phyloP scores from a whole-genome alignment of 495 filamentous ascomycete species.

The Aspergillus ostianus region DNA sequence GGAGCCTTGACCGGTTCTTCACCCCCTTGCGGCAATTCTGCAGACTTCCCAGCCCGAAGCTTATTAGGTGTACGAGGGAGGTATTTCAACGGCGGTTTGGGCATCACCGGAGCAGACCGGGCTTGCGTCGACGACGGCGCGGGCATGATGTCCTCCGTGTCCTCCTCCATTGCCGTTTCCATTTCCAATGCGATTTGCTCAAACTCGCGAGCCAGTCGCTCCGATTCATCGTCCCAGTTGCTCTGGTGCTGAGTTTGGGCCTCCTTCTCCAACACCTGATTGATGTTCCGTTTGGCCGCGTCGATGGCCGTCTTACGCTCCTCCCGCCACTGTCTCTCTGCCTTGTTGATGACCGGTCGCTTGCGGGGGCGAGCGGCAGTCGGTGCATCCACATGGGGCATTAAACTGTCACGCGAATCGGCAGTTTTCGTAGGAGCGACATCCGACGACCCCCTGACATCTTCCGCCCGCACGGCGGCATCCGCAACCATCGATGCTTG shows the following conservation, averaged over 20 bases:
- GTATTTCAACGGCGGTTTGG: constrained; percentile 38
- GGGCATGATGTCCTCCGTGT: constrained; percentile 17
- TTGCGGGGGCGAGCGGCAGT: constrained; percentile 28
- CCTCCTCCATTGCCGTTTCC: constrained; percentile 23
- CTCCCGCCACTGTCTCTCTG: constrained; percentile 44
- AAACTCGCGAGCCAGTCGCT: constrained; percentile 43
- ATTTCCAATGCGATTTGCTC: constrained; percentile 49
- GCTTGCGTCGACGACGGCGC: neutral
- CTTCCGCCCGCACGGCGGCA: constrained; percentile 24
- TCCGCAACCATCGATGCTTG: constrained; percentile 41
- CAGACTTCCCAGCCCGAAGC: constrained; percentile 16
- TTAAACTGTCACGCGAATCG: constrained; percentile 1
- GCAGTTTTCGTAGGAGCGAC: neutral
- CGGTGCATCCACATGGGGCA: neutral
- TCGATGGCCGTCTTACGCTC: constrained; percentile 37
- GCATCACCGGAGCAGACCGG: constrained; percentile 11
- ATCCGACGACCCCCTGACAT: neutral
- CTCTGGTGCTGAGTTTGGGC: constrained; percentile 30
- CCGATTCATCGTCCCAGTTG: constrained; percentile 45
- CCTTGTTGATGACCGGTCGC: constrained; percentile 45
- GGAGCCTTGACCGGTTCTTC: constrained; percentile 2
- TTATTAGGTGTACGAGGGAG: constrained; percentile 37
- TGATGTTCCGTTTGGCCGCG: constrained; percentile 41
- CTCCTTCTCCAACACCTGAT: constrained; percentile 33
- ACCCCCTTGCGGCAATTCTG: constrained; percentile 18